Evolutionary conservation across 164 flowering plant genomes (phyloP), one percentile per base, ranked within the genome.

Genomic region (Chimonanthus salicifolius): DNA sequence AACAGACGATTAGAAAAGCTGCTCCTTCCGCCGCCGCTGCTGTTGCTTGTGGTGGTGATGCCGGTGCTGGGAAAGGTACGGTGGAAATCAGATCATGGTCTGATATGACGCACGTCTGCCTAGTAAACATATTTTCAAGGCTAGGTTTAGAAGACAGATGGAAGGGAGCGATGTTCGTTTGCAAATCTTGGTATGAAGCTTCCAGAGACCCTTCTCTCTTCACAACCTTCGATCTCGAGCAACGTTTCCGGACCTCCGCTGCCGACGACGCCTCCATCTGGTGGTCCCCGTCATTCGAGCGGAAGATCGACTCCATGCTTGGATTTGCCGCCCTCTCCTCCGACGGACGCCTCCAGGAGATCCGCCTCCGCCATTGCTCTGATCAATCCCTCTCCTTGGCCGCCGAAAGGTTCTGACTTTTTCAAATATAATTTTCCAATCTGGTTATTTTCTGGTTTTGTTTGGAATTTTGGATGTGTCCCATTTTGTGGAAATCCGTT

Each of bases 281-380:
- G 89, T 94, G 98, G 98, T 33, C 82, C 16, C 85, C 88, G 1
- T 86, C 72, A 8, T 94, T 94, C 81, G 97, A 90, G 83, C 65
- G 79, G 47, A 85, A 72, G 68, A 78, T 94, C 74, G 94, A 94
- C 64, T 62, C 84, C 70, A 84, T 94, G 87, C 83, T 93, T 58
- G 83, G 81, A 51, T 84, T 88, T 20, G 89, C 84, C 49, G 85
- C 78, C 70, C 73, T 65, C 21, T 90, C 89, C 93, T 80, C 89
- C 82, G 80, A 76, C 9, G 92, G 85, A 0, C 60, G 51, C 43
- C 82, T 91, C 60, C 71, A 75, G 43, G 83, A 83, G 75, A 87
- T 94, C 58, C 92, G 92, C 5, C 72, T 86, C 72, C 81, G 94
- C 47, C 98, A 94, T 71, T 91, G 98, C 82, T 89, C 98, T 18